Evolutionary conservation across 768 basidiomycete genomes (phyloP).

Genomic region (Kwoniella dejecticola): DNA sequence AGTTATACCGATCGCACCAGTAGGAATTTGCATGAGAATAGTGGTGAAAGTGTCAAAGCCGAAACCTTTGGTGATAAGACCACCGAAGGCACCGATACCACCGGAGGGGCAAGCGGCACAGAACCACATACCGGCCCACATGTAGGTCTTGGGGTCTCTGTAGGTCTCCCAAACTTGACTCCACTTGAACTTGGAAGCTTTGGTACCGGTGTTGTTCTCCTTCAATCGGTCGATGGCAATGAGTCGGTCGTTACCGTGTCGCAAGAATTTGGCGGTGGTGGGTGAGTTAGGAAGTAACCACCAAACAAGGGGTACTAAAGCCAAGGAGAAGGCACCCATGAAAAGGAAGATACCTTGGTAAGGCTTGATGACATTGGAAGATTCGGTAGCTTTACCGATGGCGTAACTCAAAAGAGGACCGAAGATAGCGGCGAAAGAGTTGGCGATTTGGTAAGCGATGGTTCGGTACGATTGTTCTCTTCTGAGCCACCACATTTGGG

Average conservation of each 20-base stretch:
- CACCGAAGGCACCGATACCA: slow-evolving; percentile 51
- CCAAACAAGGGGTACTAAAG: slow-evolving; percentile 41
- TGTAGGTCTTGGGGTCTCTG: slow-evolving; percentile 48
- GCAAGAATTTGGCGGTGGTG: slow-evolving; percentile 50
- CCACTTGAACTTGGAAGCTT: slow-evolving; percentile 47
- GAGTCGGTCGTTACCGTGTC: slow-evolving; percentile 45
- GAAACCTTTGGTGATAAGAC: slow-evolving; percentile 46
- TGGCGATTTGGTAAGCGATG: slow-evolving; percentile 37
- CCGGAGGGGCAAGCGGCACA: slow-evolving; percentile 49
- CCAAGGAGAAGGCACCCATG: slow-evolving; percentile 46
- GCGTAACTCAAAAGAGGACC: slow-evolving; percentile 46
- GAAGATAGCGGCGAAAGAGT: slow-evolving; percentile 34
- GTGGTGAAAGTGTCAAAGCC: slow-evolving; percentile 45
- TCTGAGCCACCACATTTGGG: slow-evolving; percentile 53
- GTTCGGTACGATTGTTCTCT: slow-evolving; percentile 42
- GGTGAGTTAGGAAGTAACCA: slow-evolving; percentile 51
- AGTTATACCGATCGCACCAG: slow-evolving; percentile 46
- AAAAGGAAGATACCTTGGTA: slow-evolving; percentile 53
- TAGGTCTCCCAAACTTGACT: slow-evolving; percentile 48
- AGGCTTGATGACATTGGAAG: slow-evolving; percentile 20
- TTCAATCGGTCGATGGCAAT: slow-evolving; percentile 52
- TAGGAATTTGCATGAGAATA: slow-evolving; percentile 52
- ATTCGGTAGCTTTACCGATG: slow-evolving; percentile 32
- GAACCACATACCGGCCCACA: slow-evolving; percentile 49
- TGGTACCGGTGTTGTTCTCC: slow-evolving; percentile 54